Percentiles rank a stretch among this genome's conserved stretches.
Conservation (phyloP, 495 filamentous ascomycete species). For the Hypoxylon intermedium region DNA sequence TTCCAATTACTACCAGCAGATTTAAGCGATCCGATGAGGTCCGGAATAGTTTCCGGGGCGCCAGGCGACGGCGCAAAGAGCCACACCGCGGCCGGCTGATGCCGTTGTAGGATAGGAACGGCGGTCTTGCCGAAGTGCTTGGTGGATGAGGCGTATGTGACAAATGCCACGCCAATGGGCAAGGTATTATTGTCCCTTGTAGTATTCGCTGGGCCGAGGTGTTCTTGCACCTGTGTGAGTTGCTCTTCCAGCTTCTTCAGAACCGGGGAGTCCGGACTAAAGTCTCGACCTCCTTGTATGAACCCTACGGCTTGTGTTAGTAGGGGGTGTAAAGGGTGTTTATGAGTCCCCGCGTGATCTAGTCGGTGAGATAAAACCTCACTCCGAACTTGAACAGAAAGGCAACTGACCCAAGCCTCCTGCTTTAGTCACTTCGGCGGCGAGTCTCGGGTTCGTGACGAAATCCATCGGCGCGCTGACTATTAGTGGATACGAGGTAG, state of each 20-base stretch:
- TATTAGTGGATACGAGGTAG: conserved; percentile 56
- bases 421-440: conserved; percentile 68
- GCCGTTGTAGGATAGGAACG: conserved; percentile 50
- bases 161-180: conserved; percentile 51
- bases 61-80: conserved; percentile 69
- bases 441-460: conserved; percentile 67
- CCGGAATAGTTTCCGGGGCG: conserved; percentile 56
- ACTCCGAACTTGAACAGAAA: not conserved
- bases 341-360: not conserved
- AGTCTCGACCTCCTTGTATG: conserved; percentile 47
- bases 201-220: conserved; percentile 32
- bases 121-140: conserved; percentile 43
- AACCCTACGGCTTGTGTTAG: conserved; percentile 40
- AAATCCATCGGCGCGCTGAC: conserved; percentile 75
- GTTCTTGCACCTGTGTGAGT: conserved; percentile 46
- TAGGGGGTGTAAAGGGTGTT: not conserved
- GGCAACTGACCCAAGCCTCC: conserved; percentile 65
- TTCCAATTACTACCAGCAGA: conserved; percentile 42
- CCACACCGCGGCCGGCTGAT: conserved; percentile 73
- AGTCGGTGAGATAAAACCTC: not conserved
- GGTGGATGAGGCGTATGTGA: conserved; percentile 42
- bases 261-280: conserved; percentile 38
- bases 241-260: conserved; percentile 41
- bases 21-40: conserved; percentile 39
- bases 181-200: conserved; percentile 36